A percentile compares a stretch with the other conserved stretches of the same genome.
Conservation (phyloP, 2,329 filamentous ascomycete species). For the Colletotrichum sp. region DNA sequence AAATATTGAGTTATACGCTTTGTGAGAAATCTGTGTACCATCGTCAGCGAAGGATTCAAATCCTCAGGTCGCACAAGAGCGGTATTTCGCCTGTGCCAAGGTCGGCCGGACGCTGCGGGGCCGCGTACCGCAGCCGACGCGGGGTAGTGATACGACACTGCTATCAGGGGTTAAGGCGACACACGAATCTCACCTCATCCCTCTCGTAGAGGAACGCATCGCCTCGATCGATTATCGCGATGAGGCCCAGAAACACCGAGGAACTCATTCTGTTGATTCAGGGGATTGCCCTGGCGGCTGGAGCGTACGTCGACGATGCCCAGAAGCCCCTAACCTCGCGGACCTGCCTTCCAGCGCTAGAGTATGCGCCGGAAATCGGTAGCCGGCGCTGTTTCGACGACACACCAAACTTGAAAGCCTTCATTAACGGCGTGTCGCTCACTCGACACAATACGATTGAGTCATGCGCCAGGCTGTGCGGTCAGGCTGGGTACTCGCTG, state of each 20-base stretch:
- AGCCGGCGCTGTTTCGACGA: neutral
- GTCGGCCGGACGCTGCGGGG: neutral
- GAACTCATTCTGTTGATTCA: neutral
- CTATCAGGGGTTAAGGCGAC: neutral
- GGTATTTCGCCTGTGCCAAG: neutral
- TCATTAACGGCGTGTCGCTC: neutral
- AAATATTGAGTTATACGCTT: too few species aligned
- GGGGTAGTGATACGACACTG: neutral
- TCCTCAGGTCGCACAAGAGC: too few species aligned
- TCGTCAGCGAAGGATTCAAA: too few species aligned
- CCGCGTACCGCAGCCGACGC: neutral
- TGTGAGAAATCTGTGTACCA: too few species aligned
- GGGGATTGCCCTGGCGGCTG: neutral
- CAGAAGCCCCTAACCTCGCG: neutral
- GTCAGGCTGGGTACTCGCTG: neutral
- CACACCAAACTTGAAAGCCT: neutral
- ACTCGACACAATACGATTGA: neutral
- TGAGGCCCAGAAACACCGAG: neutral
- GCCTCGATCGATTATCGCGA: neutral
- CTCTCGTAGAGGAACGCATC: neutral
- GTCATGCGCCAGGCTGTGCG: neutral
- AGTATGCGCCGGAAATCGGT: neutral
- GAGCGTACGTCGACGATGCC: neutral
- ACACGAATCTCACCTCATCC: neutral
- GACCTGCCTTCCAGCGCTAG: neutral